These are phyloP conservation scores for Phialemonium atrogriseum DNA, from an alignment of 2,329 filamentous ascomycete genomes.

Conservation along the genomic window DNA sequence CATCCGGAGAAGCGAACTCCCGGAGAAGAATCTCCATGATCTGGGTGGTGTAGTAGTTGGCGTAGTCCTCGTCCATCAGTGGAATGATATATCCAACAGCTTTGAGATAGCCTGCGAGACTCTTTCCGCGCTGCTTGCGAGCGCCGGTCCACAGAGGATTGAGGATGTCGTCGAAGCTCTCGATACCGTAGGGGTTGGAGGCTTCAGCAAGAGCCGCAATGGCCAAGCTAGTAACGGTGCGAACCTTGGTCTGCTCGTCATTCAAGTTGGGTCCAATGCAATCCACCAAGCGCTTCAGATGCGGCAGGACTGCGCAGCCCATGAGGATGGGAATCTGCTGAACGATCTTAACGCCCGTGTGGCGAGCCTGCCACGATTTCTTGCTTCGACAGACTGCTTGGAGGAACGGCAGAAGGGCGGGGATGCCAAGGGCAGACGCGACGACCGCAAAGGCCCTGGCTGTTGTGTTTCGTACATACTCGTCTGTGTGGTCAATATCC, in stretches of 20 bases:
- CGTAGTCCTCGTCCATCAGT: slow-evolving; percentile 98
- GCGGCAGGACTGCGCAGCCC: slow-evolving; percentile 92
- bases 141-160: slow-evolving; percentile 97
- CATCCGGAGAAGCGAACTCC: slow-evolving; percentile 93
- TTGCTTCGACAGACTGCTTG: slow-evolving; percentile 95
- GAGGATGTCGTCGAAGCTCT: slow-evolving; percentile 95
- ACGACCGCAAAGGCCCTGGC: slow-evolving; percentile 96
- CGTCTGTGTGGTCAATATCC: slow-evolving; percentile 96
- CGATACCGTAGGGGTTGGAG: slow-evolving; percentile 96
- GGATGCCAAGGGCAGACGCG: slow-evolving; percentile 90
- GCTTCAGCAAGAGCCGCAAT: slow-evolving; percentile 94
- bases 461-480: slow-evolving; percentile 97
- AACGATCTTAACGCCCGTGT: slow-evolving; percentile 98
- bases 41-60: slow-evolving; percentile 96
- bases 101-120: slow-evolving; percentile 90
- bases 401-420: slow-evolving; percentile 87
- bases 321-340: slow-evolving; percentile 98
- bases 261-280: slow-evolving; percentile 94
- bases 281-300: slow-evolving; percentile 91
- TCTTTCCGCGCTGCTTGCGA: slow-evolving; percentile 92
- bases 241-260: slow-evolving; percentile 95
- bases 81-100: slow-evolving; percentile 97
- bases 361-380: slow-evolving; percentile 97
- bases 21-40: slow-evolving; percentile 98
- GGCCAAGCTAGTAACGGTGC: slow-evolving; percentile 90